These are phyloP conservation scores for Capsella bursapastoris DNA, from an alignment of 345 rosid species.

Conservation along the genomic window DNA sequence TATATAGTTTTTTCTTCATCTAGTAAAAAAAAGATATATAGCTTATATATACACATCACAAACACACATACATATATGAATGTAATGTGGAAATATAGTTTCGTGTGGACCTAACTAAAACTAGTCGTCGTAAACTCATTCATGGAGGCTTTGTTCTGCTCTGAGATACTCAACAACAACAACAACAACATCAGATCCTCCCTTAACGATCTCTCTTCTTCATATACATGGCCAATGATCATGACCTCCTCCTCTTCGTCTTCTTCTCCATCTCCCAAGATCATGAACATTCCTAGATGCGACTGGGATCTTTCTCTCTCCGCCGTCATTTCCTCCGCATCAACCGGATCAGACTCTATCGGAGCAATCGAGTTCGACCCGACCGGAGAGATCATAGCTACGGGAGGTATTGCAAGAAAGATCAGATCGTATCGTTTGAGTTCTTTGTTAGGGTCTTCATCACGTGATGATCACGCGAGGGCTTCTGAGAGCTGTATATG, in stretches of 20 bases:
- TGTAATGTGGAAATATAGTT: constrained; percentile 25
- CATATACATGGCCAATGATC: constrained; percentile 68
- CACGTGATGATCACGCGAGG: constrained; percentile 49
- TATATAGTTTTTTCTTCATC: background rate
- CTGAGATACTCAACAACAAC: constrained; percentile 40
- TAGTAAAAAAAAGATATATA: background rate
- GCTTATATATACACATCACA: constrained; percentile 36
- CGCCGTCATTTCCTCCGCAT: constrained; percentile 52
- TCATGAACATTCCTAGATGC: constrained; percentile 44
- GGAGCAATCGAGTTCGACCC: constrained; percentile 84
- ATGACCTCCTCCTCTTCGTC: constrained; percentile 31
- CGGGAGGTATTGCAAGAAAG: constrained; percentile 88
- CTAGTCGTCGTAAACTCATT: constrained; percentile 37
- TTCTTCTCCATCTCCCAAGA: constrained; percentile 1
- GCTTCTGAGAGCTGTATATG: constrained; percentile 61
- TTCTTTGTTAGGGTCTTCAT: constrained; percentile 41
- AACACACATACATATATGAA: background rate
- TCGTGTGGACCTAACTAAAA: constrained; percentile 41
- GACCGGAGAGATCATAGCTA: constrained; percentile 58
- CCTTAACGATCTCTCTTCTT: constrained; percentile 21
- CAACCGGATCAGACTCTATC: constrained; percentile 59
- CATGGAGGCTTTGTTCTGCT: constrained; percentile 53
- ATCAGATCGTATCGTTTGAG: constrained; percentile 64
- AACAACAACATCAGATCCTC: constrained; percentile 38
- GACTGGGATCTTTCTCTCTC: constrained; percentile 76